Evolutionary conservation across 2,329 filamentous ascomycete genomes (phyloP), one percentile per base, ranked within the genome.

Genomic region (Verticillium nubilum): DNA sequence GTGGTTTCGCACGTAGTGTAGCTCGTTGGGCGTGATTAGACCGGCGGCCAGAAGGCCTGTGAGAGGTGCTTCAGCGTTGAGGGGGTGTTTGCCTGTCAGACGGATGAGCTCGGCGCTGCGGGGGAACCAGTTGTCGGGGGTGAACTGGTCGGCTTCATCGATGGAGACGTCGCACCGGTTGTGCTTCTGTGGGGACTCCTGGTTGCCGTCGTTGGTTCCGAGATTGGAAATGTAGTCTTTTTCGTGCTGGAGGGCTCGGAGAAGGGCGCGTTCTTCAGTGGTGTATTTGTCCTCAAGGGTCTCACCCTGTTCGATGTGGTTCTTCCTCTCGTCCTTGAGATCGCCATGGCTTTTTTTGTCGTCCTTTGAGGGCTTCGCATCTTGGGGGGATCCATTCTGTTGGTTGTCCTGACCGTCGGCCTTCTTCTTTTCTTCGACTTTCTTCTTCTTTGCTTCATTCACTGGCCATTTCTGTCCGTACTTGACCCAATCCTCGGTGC

Each of bases 1-100:
- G 60, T 84, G 81, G 57, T 80, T 84, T 3, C 81, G 73, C 13
- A 83, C 78, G 60, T 81, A 83, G 64, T 82, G 79, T 1, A 83
- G 62, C 58, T 76, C 70, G 56, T 79, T 80, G 0, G 80, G 79
- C 0, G 81, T 83, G 60, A 81, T 79, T 1, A 82, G 67, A 0
- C 80, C 80, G 4, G 74, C 76, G 0, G 78, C 71, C 58, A 75
- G 79, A 0, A 84, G 72, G 13, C 67, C 66, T 1, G 67, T 67
- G 1, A 83, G 70, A 0, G 73, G 61, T 0, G 78, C 67, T 65
- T 84, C 81, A 2, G 74, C 78, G 59, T 84, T 84, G 59, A 84
- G 62, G 0, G 80, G 80, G 65, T 83, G 80, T 52, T 81, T 81
- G 4, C 80, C 80, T 0, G 80, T 83, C 19, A 80, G 63, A 0